phyloP scores from a whole-genome alignment of 2,329 filamentous ascomycete genomes.

The Alternaria longipes region DNA sequence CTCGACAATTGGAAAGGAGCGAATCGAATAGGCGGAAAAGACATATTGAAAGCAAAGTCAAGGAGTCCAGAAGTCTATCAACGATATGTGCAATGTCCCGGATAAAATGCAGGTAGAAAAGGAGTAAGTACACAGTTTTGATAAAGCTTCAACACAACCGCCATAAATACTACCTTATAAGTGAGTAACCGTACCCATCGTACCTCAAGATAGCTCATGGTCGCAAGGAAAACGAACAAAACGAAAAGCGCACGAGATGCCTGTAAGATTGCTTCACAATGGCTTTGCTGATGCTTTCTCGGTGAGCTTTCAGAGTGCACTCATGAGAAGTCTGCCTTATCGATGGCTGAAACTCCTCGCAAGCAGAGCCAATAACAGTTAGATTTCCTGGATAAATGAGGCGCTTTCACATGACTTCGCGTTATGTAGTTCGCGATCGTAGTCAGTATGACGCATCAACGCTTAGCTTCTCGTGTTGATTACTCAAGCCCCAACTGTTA shows the following conservation, averaged over 20 bases:
- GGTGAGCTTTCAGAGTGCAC: not conserved
- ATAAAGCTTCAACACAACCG: not conserved
- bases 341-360: not conserved
- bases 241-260: not conserved
- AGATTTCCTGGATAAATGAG: slow-evolving; percentile 13
- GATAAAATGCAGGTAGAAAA: not conserved
- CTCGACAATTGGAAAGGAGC: slow-evolving; percentile 41
- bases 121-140: not conserved
- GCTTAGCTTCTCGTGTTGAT: slow-evolving; percentile 10
- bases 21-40: slow-evolving; percentile 42
- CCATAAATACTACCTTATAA: not conserved
- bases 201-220: not conserved
- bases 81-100: not conserved
- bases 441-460: slow-evolving; percentile 2
- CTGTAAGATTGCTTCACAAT: not conserved
- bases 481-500: slow-evolving; percentile 8
- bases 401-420: slow-evolving; percentile 38
- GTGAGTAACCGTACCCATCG: not conserved
- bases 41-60: slow-evolving; percentile 9
- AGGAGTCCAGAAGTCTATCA: not conserved
- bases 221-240: not conserved
- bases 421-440: slow-evolving; percentile 26
- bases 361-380: slow-evolving; percentile 2
- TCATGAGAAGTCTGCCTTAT: not conserved
- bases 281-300: not conserved